Evolutionary conservation across 2,329 filamentous ascomycete species (phyloP).

Genomic region (Davidsoniella eucalypti): DNA sequence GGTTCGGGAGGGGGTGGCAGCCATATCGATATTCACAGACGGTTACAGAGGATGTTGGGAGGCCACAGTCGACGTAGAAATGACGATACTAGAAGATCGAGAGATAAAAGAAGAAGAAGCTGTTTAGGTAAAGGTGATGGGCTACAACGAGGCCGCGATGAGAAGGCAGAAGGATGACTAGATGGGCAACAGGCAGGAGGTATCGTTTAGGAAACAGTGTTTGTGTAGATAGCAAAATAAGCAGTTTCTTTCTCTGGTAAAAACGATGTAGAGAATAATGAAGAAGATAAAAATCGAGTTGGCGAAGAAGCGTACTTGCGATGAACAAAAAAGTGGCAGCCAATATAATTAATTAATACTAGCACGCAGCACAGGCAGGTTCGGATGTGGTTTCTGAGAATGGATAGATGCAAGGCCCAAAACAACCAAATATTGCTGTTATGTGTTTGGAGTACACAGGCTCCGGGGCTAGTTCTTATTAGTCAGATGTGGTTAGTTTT

Average conservation of each 20-base stretch:
- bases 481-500: slow-evolving; percentile 17
- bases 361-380: background rate
- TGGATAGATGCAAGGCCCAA: too few relatives aligned
- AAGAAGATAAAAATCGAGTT: background rate
- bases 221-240: too few relatives aligned
- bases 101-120: background rate
- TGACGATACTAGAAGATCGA: too few relatives aligned
- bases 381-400: slow-evolving; percentile 1
- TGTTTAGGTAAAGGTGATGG: background rate
- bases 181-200: background rate
- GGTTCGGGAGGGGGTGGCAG: slow-evolving; percentile 3
- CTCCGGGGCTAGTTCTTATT: slow-evolving; percentile 15
- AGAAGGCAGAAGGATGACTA: background rate
- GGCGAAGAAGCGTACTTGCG: background rate
- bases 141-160: background rate
- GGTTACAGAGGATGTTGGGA: background rate
- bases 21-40: slow-evolving; percentile 10
- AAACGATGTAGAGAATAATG: too few relatives aligned
- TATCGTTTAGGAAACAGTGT: background rate
- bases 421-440: too few relatives aligned
- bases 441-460: slow-evolving; percentile 5
- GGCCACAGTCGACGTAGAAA: background rate
- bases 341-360: too few relatives aligned
- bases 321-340: background rate
- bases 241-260: too few relatives aligned